Base-by-base conservation (phyloP, 441 rosid species). In the Croton setiger region DNA sequence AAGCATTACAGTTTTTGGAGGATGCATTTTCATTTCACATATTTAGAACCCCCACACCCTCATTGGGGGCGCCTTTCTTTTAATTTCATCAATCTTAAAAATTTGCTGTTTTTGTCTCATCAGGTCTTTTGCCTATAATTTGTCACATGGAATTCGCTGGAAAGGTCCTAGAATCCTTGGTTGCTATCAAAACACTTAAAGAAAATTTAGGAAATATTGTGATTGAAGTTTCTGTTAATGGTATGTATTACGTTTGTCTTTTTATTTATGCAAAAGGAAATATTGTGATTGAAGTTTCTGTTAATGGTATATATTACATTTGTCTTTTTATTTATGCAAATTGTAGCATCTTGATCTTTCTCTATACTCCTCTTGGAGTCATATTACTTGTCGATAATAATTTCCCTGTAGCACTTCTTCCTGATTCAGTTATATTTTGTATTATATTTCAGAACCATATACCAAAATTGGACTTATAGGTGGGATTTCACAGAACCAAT, bases 41-140 rank as follows among this genome's bases (percentile, higher is more conserved):
- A 58, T 45, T 57, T 4, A 60, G 7, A 36, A 33, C 11, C 20
- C 55, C 7, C 20, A 7, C 27, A 17, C 21, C 2, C 18, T 4
- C 6, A 49, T 58, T 18, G 31, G 31, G 31, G 31, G 31, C 1
- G 31, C 0, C 0, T 45, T 41, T 10, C 14, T 53, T 53, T 56
- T 56, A 23, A 11, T 68, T 60, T 5, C 11, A 27, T 52, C 23
- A 20, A 36, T 65, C 56, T 61, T 41, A 37, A n/a, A 33, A 60
- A 37, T 43, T 33, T 7, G 21, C 8, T 43, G 45, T 33, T 66
- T 55, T 15, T 70, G 27, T 76, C 76, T 79, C 62, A 55, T 63
- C 63, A 96, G 99, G 99, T 83, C 84, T 96, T 66, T 72, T 96
- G 84, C 99, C 98, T 72, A 89, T 93, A 78, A 85, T 96, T 80